Base-by-base conservation (phyloP, 176 grass and related monocot species). In the Themeda triandra region DNA sequence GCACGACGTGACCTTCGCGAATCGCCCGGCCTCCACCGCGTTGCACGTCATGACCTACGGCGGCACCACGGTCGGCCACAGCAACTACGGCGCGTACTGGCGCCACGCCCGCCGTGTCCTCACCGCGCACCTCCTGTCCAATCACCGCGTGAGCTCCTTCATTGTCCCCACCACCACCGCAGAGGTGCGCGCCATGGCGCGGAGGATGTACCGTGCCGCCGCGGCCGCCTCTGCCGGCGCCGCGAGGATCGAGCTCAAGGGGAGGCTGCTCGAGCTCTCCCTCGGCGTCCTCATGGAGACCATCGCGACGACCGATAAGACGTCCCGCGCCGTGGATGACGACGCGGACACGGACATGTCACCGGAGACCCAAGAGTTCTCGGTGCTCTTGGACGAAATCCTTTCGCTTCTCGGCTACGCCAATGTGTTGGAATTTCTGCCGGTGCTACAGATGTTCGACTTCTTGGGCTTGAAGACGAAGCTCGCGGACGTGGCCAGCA, bases 1-100 rank as follows among this genome's bases (percentile, higher is more conserved):
- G 32, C 59, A 91, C 73, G 92, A 91, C 77, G 51, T 81, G 45
- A 24, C 69, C 63, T 90, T 97, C 83, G 90, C 92, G 67, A 92
- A 87, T 73, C 85, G 92, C 4, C 94, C 92, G 44, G 59, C 39
- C 12, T 83, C 91, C 63, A 77, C 86, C 0, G 83, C 88, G 2
- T 67, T 45, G 27, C n/a, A 28, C 53, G 77, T 65, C 63, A 44
- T 37, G 4, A 66, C 79, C 29, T 87, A 89, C 73, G 75, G 88
- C 28, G 86, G 81, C 86, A 44, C 78, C 19, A 66, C 65, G 23
- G 58, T 94, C 54, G 36, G 33, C 19, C 12, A 13, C 25, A 67
- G 86, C 27, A 39, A 28, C 63, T 94, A 94, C 75, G 92, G 88
- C 8, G 25, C 63, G 0, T 85, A 89, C 72, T 97, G 92, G 92